Percentiles rank a stretch among this genome's conserved stretches.
phyloP scores from a whole-genome alignment of 495 filamentous ascomycete genomes.

The Paragyromitra xinjiangensis region DNA sequence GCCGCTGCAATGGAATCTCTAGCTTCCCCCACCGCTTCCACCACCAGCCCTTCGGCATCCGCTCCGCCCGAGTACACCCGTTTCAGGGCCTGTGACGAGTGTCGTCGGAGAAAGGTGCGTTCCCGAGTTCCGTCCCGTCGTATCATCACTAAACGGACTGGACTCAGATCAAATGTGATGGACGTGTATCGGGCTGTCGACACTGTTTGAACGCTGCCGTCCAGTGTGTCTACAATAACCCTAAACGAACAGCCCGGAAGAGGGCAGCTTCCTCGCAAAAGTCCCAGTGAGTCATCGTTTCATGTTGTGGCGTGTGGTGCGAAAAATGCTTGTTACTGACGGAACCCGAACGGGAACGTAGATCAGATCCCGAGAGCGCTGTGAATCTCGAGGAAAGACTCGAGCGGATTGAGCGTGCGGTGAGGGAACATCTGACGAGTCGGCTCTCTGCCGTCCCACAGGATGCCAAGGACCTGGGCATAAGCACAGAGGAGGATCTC shows the following conservation, averaged over 20 bases:
- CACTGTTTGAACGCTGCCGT: constrained; percentile 18
- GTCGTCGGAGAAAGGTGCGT: constrained; percentile 39
- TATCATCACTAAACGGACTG: neutral
- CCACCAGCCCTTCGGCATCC: constrained; percentile 6
- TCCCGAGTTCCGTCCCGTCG: neutral
- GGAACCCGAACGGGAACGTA: neutral
- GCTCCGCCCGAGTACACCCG: constrained; percentile 35
- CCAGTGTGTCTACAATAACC: constrained; percentile 28
- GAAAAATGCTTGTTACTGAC: neutral
- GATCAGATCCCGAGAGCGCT: constrained; percentile 15
- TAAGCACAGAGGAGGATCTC: neutral
- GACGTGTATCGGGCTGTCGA: constrained; percentile 35
- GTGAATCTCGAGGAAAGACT: constrained; percentile 32
- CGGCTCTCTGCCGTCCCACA: constrained; percentile 7
- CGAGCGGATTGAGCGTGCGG: constrained; percentile 29
- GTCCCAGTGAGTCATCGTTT: neutral
- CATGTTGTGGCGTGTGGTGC: neutral
- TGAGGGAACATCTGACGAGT: constrained; percentile 24
- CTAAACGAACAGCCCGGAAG: neutral
- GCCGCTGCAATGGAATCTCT: constrained; percentile 18
- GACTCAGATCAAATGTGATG: constrained; percentile 41
- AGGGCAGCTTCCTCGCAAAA: constrained; percentile 12
- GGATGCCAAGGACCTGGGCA: neutral
- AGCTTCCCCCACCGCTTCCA: neutral
- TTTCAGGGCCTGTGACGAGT: constrained; percentile 45